Evolutionary conservation across 1,284 basidiomycete species (phyloP).

Genomic region (Ceratobasidium sp.): DNA sequence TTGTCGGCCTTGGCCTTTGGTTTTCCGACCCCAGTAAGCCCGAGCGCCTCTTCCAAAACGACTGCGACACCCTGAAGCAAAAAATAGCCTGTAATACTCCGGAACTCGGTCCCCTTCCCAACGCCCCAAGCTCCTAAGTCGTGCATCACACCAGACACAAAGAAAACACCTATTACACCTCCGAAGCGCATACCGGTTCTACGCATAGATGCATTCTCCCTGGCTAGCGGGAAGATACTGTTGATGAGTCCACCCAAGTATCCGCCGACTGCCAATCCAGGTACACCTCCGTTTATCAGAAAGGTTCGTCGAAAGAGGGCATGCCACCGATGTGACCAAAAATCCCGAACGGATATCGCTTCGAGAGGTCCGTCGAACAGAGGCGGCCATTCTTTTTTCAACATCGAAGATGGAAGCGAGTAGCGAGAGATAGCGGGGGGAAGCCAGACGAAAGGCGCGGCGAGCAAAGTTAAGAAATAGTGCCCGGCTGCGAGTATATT

Average conservation of each 20-base stretch:
- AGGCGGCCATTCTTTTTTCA: conserved; percentile 42
- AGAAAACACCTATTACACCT: conserved; percentile 62
- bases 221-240: not conserved
- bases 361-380: conserved; percentile 37
- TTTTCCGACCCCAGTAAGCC: not conserved
- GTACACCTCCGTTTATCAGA: not conserved
- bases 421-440: not conserved
- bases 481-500: not conserved
- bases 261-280: not conserved
- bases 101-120: conserved; percentile 60
- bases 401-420: not conserved
- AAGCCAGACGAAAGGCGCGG: conserved; percentile 9
- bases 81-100: conserved; percentile 60
- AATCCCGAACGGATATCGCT: conserved; percentile 40
- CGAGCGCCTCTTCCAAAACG: conserved; percentile 54
- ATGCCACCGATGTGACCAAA: conserved; percentile 45
- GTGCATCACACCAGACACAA: conserved; percentile 64
- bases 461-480: not conserved
- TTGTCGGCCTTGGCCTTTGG: not conserved
- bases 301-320: conserved; percentile 33
- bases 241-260: not conserved
- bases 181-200: conserved; percentile 46
- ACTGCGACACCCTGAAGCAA: conserved; percentile 62
- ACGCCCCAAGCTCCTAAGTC: conserved; percentile 65
- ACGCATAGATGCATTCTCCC: not conserved